These are phyloP conservation scores for Venustampulla echinocandica DNA, from an alignment of 495 filamentous ascomycete genomes.

Conservation along the genomic window DNA sequence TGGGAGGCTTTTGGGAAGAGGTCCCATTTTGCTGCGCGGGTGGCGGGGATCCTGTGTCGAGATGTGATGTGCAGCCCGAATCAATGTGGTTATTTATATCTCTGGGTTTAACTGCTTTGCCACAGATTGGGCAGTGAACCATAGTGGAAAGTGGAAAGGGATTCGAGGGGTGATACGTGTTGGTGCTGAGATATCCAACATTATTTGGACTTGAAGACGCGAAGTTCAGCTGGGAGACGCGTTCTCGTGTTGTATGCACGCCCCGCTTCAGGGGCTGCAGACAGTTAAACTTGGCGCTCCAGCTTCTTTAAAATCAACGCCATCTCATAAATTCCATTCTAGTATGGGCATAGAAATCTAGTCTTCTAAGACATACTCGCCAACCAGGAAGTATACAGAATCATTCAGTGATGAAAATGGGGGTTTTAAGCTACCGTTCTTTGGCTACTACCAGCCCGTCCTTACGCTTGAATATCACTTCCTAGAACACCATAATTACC, in stretches of 20 bases:
- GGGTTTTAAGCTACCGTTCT: too few species aligned
- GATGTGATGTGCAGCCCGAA: constrained; percentile 60
- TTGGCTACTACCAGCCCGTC: not conserved
- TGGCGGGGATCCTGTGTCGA: constrained; percentile 32
- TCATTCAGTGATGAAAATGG: too few species aligned
- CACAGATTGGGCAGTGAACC: constrained; percentile 86
- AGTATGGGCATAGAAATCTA: too few species aligned
- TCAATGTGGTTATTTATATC: constrained; percentile 92
- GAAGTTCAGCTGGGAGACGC: not conserved
- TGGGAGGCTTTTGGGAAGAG: constrained; percentile 31
- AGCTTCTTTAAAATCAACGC: too few species aligned
- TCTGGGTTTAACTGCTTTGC: constrained; percentile 58
- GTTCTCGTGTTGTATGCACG: not conserved
- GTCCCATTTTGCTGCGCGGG: constrained; percentile 38
- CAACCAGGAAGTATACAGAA: too few species aligned
- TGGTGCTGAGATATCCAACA: not conserved
- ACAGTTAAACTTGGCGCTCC: too few species aligned
- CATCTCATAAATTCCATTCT: too few species aligned
- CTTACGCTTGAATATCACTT: constrained; percentile 24
- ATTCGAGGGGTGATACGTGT: not conserved
- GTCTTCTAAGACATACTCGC: too few species aligned
- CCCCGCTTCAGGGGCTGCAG: too few species aligned
- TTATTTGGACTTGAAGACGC: not conserved
- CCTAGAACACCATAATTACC: constrained; percentile 36
- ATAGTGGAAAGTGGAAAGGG: constrained; percentile 30